Conservation (phyloP, 2,329 filamentous ascomycete species). For the Xylariaceae sp. region DNA sequence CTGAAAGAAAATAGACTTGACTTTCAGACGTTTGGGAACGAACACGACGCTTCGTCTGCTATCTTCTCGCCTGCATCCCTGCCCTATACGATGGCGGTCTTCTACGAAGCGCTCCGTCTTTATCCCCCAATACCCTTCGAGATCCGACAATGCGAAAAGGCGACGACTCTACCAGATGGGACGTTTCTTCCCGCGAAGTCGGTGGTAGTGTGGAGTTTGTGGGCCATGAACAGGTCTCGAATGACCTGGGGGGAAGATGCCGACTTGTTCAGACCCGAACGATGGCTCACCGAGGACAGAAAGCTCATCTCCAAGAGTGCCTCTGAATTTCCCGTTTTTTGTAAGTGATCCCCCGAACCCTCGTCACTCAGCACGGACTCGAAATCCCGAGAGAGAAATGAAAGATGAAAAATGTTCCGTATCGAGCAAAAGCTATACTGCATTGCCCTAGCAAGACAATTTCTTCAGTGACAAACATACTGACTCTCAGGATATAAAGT, state of each 20-base stretch:
- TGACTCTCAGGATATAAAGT: conserved; percentile 6
- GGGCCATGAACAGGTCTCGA: conserved; percentile 58
- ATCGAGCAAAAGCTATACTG: neutral
- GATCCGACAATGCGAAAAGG: conserved; percentile 54
- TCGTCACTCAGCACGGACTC: no score
- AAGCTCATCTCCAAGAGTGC: conserved; percentile 43
- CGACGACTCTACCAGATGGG: conserved; percentile 55
- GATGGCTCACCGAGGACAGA: conserved; percentile 48
- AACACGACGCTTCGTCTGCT: conserved; percentile 27
- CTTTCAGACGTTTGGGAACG: conserved; percentile 4
- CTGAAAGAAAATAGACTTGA: conserved; percentile 12
- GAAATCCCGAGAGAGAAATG: neutral
- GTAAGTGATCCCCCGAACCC: conserved; percentile 28
- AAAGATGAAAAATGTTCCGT: no score
- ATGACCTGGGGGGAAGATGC: conserved; percentile 55
- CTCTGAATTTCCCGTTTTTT: conserved; percentile 61
- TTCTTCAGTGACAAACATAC: neutral
- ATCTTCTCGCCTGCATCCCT: conserved; percentile 41
- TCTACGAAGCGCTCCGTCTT: conserved; percentile 58
- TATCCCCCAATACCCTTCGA: conserved; percentile 64
- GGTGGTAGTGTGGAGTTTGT: conserved; percentile 60
- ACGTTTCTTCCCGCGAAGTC: conserved; percentile 52
- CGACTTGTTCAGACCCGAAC: conserved; percentile 51
- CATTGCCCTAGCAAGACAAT: neutral
- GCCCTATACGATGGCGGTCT: conserved; percentile 57